Conservation (phyloP, 345 rosid species). For the Aquilaria malaccensis region DNA sequence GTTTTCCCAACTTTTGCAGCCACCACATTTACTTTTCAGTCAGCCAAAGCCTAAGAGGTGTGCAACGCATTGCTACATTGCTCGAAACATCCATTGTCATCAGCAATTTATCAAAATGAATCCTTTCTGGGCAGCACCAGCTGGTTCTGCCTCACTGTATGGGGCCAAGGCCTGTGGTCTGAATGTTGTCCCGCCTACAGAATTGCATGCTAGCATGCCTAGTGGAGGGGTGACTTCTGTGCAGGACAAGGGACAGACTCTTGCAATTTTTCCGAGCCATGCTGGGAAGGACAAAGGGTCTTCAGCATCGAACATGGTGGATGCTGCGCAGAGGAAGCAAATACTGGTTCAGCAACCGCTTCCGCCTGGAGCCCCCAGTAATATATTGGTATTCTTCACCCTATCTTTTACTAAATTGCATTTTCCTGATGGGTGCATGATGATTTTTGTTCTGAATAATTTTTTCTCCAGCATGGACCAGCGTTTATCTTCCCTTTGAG, state of each 20-base stretch:
- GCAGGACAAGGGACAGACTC: conserved; percentile 58
- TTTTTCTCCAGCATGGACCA: conserved; percentile 60
- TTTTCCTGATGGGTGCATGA: background rate
- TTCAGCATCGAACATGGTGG: conserved; percentile 42
- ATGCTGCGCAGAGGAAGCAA: conserved; percentile 72
- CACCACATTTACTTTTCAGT: conserved; percentile 60
- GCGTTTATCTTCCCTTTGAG: conserved; percentile 82
- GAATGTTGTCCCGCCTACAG: conserved; percentile 67
- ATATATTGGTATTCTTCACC: conserved; percentile 53
- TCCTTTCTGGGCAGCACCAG: conserved; percentile 87
- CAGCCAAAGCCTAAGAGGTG: conserved; percentile 88
- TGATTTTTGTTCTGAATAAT: background rate
- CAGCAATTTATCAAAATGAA: conserved; percentile 81
- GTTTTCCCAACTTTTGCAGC: conserved; percentile 35
- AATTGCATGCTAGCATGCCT: conserved; percentile 46
- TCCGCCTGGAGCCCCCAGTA: conserved; percentile 71
- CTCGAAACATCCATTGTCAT: conserved; percentile 60
- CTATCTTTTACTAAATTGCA: background rate
- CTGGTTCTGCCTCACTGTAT: conserved; percentile 65
- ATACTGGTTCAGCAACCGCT: conserved; percentile 77
- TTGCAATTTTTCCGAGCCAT: conserved; percentile 36
- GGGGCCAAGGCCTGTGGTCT: conserved; percentile 77
- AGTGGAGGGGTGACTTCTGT: conserved; percentile 40
- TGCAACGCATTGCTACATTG: conserved; percentile 92
- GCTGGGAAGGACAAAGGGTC: conserved; percentile 45